Conservation (phyloP, 192 early-diverging fungal genomes). For the Coemansia umbellata region DNA sequence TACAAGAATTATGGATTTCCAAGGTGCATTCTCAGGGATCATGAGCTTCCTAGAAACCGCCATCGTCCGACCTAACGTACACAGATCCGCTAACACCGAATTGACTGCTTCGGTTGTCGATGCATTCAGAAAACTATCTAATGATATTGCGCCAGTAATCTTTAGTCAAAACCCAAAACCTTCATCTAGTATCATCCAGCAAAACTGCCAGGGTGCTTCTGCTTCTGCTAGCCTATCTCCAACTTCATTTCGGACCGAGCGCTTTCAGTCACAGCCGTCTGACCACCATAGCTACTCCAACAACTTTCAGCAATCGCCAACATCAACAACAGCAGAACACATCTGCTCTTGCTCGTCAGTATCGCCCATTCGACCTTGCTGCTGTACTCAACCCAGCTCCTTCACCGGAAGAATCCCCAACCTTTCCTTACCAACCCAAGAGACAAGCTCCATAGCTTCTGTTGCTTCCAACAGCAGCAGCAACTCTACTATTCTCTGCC, state of each 20-base stretch:
- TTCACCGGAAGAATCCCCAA: conserved; percentile 18
- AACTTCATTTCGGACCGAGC: conserved; percentile 15
- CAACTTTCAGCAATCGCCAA: background rate
- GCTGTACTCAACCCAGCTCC: conserved; percentile 23
- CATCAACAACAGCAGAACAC: background rate
- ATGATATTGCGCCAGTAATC: conserved; percentile 22
- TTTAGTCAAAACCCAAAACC: too few relatives aligned
- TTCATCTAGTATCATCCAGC: background rate
- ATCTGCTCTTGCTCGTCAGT: conserved; percentile 4
- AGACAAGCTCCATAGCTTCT: too few relatives aligned
- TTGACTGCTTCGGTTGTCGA: conserved; percentile 2
- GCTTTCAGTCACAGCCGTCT: background rate
- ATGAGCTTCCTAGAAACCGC: conserved; percentile 38
- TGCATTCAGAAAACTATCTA: conserved; percentile 27
- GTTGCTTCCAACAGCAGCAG: conserved; percentile 9
- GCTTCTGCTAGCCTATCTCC: background rate
- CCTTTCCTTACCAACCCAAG: conserved; percentile 39
- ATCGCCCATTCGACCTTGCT: conserved; percentile 39
- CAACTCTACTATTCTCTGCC: background rate
- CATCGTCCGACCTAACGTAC: conserved; percentile 21
- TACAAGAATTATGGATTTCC: conserved; percentile 18
- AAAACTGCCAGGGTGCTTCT: background rate
- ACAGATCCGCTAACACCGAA: background rate
- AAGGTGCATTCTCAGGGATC: conserved; percentile 38
- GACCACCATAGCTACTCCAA: background rate